Evolutionary conservation across 306 rosid genomes (phyloP), one percentile per base, ranked within the genome.

Genomic region (Purshia tridentata): DNA sequence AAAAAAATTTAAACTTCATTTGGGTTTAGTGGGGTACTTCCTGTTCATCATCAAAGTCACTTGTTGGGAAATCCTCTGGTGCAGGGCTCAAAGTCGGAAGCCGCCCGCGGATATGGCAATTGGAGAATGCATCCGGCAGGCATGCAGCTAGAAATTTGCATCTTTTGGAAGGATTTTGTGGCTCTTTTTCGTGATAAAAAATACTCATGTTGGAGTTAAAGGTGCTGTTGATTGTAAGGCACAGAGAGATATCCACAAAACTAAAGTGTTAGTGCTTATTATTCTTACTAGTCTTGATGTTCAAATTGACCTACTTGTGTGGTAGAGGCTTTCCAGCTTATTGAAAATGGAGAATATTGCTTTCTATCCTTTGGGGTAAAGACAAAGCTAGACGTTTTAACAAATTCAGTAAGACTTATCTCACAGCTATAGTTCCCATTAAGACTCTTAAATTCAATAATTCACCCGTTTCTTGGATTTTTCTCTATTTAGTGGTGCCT

Each of bases 251-350:
- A 80, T 81, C 82, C 48, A 81, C 19, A 63, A 61, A 73, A 19
- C 56, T 20, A 1, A 1, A 49, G 20, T 49, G 6, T 42, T 16
- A 58, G 67, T 19, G 66, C 49, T 62, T 42, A 44, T 45, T 19
- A 63, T 70, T 73, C 76, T 73, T 69, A 53, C 66, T 72, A n/a
- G 12, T 63, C 59, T 49, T 83, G 81, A 82, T 77, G 76, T 66
- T 60, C 45, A 35, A 80, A 72, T 82, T 78, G 84, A 81, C 74
- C 29, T 72, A 71, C 70, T 77, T 82, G 77, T 67, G 44, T 85
- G 95, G 90, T 78, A 85, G 92, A 79, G 92, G 88, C 99, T 81
- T 66, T 70, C 60, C 84, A 90, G 65, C 97, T 74, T 81, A 81
- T 76, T 82, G 75, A 80, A 83, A 72, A 72, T 81, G 77, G 81